A percentile compares a stretch with the other conserved stretches of the same genome.
Conservation (phyloP, 1,284 basidiomycete species). For the Malassezia globosa region DNA sequence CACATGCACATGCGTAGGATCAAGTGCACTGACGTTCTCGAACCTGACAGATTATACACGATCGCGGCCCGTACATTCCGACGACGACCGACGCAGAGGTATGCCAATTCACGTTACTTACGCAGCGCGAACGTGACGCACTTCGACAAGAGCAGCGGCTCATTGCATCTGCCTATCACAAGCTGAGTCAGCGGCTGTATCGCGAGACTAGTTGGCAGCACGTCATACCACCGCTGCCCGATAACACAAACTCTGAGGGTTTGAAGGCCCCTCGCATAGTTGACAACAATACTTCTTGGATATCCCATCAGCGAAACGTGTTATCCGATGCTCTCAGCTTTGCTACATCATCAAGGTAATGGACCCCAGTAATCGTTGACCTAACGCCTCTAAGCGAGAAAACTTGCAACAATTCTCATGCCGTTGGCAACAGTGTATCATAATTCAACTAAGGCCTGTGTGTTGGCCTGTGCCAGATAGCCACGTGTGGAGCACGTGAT, state of each 20-base stretch:
- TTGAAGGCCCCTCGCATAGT: not conserved
- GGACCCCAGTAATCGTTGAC: not conserved
- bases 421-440: not conserved
- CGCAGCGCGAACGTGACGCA: slow-evolving; percentile 12
- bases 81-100: not conserved
- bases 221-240: not conserved
- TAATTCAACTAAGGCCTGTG: not conserved
- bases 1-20: not conserved
- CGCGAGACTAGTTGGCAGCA: slow-evolving; percentile 1
- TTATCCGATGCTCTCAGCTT: slow-evolving; percentile 8
- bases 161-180: slow-evolving; percentile 15
- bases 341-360: not conserved
- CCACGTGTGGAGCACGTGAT: not conserved
- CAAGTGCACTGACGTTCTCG: not conserved
- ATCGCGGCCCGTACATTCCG: no score
- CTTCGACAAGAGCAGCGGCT: slow-evolving; percentile 12
- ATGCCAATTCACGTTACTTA: not conserved
- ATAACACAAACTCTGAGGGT: not conserved
- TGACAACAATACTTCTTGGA: slow-evolving; percentile 2
- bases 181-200: slow-evolving; percentile 8
- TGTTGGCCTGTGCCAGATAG: no score
- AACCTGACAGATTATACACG: no score
- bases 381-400: no score
- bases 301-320: slow-evolving; percentile 11
- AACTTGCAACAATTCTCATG: no score